phyloP scores from a whole-genome alignment of 495 filamentous ascomycete genomes.

The Parathielavia hyrcaniae region DNA sequence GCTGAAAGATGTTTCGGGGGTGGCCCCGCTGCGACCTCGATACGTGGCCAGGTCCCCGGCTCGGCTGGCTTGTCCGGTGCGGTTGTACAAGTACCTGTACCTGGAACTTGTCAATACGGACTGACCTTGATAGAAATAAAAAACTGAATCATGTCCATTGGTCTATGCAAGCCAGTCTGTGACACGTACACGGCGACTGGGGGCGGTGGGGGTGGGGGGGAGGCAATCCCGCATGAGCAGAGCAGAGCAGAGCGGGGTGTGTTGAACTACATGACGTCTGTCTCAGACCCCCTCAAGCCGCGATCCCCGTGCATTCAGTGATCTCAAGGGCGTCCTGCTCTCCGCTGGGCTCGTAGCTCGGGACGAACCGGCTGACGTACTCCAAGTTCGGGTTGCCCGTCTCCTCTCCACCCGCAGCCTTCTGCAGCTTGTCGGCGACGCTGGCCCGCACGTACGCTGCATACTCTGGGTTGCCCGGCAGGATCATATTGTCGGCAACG shows the following conservation, averaged over 20 bases:
- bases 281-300: constrained; percentile 14
- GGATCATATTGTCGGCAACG: constrained; percentile 67
- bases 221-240: background rate
- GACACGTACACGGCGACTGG: too few species aligned
- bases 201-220: too few species aligned
- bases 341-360: constrained; percentile 64
- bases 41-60: too few species aligned
- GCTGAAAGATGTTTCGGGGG: too few species aligned
- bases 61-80: too few species aligned
- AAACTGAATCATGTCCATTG: too few species aligned
- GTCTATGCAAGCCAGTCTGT: too few species aligned
- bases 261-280: background rate
- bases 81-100: too few species aligned
- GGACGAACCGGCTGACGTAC: constrained; percentile 58
- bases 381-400: constrained; percentile 63
- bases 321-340: constrained; percentile 67
- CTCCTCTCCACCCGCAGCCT: constrained; percentile 31
- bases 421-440: constrained; percentile 45
- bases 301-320: constrained; percentile 51
- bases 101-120: too few species aligned
- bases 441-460: constrained; percentile 56
- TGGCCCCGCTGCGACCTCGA: too few species aligned
- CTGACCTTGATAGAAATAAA: too few species aligned
- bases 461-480: constrained; percentile 71
- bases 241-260: background rate